These are phyloP conservation scores for Monoraphidium neglectum DNA, from an alignment of 139 green algal genomes.

Conservation along the genomic window DNA sequence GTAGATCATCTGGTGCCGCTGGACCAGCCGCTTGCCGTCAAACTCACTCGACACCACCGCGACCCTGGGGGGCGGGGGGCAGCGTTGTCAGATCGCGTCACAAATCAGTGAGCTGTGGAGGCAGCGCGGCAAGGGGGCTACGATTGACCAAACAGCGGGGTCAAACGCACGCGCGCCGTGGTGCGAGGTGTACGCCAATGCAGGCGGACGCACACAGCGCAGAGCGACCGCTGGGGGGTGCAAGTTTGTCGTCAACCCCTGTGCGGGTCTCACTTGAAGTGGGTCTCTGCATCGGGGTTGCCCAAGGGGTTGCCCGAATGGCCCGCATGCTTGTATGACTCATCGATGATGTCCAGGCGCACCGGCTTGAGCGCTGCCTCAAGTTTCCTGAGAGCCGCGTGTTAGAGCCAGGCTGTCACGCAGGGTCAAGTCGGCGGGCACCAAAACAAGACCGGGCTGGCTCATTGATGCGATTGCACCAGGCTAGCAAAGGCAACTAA, in stretches of 20 bases:
- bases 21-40: slow-evolving; percentile 36
- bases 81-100: too few species aligned
- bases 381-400: slow-evolving; percentile 34
- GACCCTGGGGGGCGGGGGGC: slow-evolving; percentile 23
- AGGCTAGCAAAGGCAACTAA: too few species aligned
- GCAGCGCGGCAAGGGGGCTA: too few species aligned
- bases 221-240: too few species aligned
- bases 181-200: too few species aligned
- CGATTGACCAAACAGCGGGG: too few species aligned
- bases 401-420: background rate
- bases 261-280: slow-evolving; percentile 38
- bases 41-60: slow-evolving; percentile 41
- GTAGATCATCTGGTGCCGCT: slow-evolving; percentile 54
- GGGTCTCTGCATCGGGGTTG: slow-evolving; percentile 38
- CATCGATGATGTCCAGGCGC: slow-evolving; percentile 39
- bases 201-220: too few species aligned
- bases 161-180: too few species aligned
- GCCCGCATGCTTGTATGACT: slow-evolving; percentile 49
- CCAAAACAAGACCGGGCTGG: too few species aligned
- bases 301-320: slow-evolving; percentile 40
- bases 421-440: too few species aligned
- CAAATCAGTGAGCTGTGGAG: too few species aligned
- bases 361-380: slow-evolving; percentile 26
- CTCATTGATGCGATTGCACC: too few species aligned
- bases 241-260: background rate